Percentiles rank a stretch among this genome's conserved stretches.
Evolutionary conservation across 805 yeast species (phyloP).

Genomic region (Tetrapisispora fleetii): DNA sequence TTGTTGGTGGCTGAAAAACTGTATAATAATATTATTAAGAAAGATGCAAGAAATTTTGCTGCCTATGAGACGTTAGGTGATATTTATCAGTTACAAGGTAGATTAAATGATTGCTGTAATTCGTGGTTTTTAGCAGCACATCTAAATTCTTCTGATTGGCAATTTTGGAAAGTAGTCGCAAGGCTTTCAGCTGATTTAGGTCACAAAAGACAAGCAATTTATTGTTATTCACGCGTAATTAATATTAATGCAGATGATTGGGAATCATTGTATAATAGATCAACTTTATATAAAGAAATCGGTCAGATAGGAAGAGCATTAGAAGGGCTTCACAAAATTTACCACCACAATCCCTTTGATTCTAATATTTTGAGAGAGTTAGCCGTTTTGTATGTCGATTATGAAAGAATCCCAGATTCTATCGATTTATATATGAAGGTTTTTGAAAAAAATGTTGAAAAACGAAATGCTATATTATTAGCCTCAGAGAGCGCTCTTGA

Average conservation of each 20-base stretch:
- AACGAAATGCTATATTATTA: constrained; percentile 28
- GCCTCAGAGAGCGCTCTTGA: constrained; percentile 26
- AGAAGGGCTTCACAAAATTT: constrained; percentile 57
- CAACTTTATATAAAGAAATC: constrained; percentile 54
- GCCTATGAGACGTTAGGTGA: constrained; percentile 88
- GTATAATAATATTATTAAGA: constrained; percentile 61
- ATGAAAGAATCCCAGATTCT: constrained; percentile 59
- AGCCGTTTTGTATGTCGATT: constrained; percentile 41
- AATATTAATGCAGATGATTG: constrained; percentile 40
- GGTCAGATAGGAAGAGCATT: constrained; percentile 63
- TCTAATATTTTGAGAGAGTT: constrained; percentile 50
- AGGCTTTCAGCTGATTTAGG: constrained; percentile 55
- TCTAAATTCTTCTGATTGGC: constrained; percentile 62
- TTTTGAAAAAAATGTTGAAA: constrained; percentile 46
- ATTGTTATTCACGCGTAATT: constrained; percentile 64
- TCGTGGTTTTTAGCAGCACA: constrained; percentile 79
- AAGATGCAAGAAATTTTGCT: constrained; percentile 66
- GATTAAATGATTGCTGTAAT: constrained; percentile 61
- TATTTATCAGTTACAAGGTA: constrained; percentile 59
- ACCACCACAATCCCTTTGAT: constrained; percentile 48
- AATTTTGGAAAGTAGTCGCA: constrained; percentile 71
- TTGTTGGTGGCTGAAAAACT: constrained; percentile 47
- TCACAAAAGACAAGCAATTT: constrained; percentile 64
- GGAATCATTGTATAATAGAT: constrained; percentile 52
- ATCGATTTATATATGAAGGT: constrained; percentile 57